Conservation (phyloP, 768 basidiomycete genomes). For the Lactifluus volemus region DNA sequence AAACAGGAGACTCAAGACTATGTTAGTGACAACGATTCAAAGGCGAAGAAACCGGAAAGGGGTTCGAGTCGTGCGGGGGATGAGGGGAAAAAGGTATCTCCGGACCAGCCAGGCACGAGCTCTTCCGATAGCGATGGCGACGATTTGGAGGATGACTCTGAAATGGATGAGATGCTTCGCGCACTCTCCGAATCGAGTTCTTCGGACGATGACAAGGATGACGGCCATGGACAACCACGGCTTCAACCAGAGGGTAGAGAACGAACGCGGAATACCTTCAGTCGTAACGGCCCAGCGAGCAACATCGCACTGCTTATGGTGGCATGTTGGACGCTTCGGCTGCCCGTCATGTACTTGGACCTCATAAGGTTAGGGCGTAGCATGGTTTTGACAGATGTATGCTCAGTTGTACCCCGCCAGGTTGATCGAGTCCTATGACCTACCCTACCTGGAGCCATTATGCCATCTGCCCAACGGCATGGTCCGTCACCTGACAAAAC, state of each 20-base stretch:
- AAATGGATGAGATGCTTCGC: slow-evolving; percentile 33
- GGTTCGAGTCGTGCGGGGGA: slow-evolving; percentile 10
- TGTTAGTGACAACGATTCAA: slow-evolving; percentile 2
- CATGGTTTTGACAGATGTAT: background rate
- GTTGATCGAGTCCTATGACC: slow-evolving; percentile 59
- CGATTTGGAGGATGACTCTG: slow-evolving; percentile 29
- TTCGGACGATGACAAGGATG: slow-evolving; percentile 25
- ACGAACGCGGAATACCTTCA: slow-evolving; percentile 15
- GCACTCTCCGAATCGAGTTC: slow-evolving; percentile 31
- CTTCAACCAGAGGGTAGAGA: slow-evolving; percentile 5
- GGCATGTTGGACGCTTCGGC: slow-evolving; percentile 70
- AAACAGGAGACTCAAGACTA: slow-evolving; percentile 28
- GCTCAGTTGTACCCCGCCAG: slow-evolving; percentile 30
- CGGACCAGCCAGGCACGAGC: background rate
- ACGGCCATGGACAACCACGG: slow-evolving; percentile 3
- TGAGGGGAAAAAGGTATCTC: background rate
- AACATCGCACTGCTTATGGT: slow-evolving; percentile 63
- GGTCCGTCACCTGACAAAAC: slow-evolving; percentile 63
- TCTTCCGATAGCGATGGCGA: slow-evolving; percentile 26
- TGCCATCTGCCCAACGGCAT: slow-evolving; percentile 53
- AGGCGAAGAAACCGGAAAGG: slow-evolving; percentile 17
- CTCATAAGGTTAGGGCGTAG: slow-evolving; percentile 45
- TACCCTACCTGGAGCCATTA: slow-evolving; percentile 75
- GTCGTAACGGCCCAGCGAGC: slow-evolving; percentile 35
- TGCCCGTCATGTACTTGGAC: slow-evolving; percentile 71